Conservation (phyloP, 2,329 filamentous ascomycete genomes). For the Fusarium sp. region DNA sequence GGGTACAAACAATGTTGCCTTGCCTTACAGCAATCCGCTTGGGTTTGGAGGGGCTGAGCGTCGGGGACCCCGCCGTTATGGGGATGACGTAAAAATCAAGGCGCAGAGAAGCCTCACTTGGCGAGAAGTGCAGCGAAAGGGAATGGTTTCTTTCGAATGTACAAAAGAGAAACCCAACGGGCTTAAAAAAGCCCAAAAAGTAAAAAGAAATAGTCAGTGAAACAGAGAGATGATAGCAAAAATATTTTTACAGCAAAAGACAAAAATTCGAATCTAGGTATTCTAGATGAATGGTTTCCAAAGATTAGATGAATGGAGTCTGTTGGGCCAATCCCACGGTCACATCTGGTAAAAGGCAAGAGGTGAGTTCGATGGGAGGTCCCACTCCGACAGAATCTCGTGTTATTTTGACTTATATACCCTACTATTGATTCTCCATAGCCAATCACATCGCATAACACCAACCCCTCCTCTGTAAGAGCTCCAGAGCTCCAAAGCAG, state of each 20-base stretch:
- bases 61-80: slow-evolving; percentile 21
- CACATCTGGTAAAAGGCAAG: slow-evolving; percentile 86
- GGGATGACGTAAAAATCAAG: slow-evolving; percentile 37
- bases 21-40: slow-evolving; percentile 10
- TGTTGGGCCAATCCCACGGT: slow-evolving; percentile 70
- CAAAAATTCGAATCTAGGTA: slow-evolving; percentile 55
- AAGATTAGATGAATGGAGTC: slow-evolving; percentile 65
- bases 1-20: slow-evolving; percentile 9
- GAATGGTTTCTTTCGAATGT: not conserved
- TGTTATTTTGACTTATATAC: slow-evolving; percentile 40
- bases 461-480: slow-evolving; percentile 6
- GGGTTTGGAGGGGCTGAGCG: slow-evolving; percentile 36
- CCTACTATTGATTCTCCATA: fast-evolving
- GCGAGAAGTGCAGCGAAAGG: not conserved
- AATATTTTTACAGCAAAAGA: slow-evolving; percentile 37
- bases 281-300: slow-evolving; percentile 57
- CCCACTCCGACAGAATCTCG: slow-evolving; percentile 64
- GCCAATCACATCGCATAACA: not conserved
- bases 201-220: fast-evolving
- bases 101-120: slow-evolving; percentile 15
- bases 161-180: not conserved
- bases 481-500: not conserved
- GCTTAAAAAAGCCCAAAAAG: not conserved
- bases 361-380: slow-evolving; percentile 79
- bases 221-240: fast-evolving